Evolutionary conservation across 2,329 filamentous ascomycete species (phyloP), one percentile per base, ranked within the genome.

Genomic region (Calonectria montana): DNA sequence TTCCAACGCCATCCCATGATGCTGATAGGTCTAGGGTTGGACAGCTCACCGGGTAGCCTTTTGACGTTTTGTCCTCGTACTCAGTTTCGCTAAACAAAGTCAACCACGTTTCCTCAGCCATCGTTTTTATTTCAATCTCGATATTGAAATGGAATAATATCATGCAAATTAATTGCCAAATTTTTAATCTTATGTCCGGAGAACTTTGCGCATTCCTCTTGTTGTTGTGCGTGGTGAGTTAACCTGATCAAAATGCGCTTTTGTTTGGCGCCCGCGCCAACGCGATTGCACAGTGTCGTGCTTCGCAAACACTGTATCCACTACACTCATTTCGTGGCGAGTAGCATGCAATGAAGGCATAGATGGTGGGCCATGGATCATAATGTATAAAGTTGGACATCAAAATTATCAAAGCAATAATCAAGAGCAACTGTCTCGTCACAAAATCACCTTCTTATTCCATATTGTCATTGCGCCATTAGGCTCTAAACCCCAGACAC

Each of bases 1-100:
- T 91, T 72, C 91, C 90, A 18, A 88, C 87, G n/a, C 88, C 90
- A 15, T 94, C 93, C 82, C 85, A 85, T 15, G 95, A 88, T 6
- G 93, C 92, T n/a, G 93, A 88, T 55, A 98, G 88, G 83, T 98
- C 94, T 86, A 97, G 94, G 10, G 92, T 93, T 18, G 96, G 94
- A 82, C 95, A 97, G 83, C 94, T 94, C 29, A 92, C 88, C 39
- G 96, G 87, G 63, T 93, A 88, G 57, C 87, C 85, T 41, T 87
- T 84, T 43, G 89, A 87, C 25, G 91, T 87, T 27, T 87, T 87
- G 55, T 87, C 84, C 63, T 89, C 86, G 72, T 93, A 87, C 75
- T 86, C 85, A 76, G 90, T 91, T 80, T 92, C 88, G 82, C 89
- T 89, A 74, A 89, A 82, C 55, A 88, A 85, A 74, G 84, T 75